Conservation (phyloP, 108 stramenopile species). For the Conticribra guillardii region DNA sequence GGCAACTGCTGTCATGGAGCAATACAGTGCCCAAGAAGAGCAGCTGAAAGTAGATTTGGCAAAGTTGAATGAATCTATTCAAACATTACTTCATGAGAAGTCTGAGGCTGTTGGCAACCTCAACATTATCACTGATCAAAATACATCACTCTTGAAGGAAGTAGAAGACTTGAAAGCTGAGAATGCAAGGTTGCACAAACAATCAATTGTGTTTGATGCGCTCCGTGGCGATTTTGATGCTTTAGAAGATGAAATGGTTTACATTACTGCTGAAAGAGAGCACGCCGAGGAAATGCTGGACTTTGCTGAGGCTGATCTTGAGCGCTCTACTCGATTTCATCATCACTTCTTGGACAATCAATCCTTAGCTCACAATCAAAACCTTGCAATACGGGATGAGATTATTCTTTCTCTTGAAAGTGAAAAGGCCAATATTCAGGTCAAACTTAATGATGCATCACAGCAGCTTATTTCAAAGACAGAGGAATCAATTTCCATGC, state of each 20-base stretch:
- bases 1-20: constrained; percentile 26
- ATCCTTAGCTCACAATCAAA: neutral
- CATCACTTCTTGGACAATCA: neutral
- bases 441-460: neutral
- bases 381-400: constrained; percentile 2
- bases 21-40: constrained; percentile 20
- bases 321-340: constrained; percentile 20
- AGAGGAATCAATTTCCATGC: neutral
- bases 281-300: neutral
- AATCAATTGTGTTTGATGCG: neutral
- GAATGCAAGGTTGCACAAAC: neutral
- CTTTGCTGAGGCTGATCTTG: constrained; percentile 6
- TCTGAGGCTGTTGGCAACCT: constrained; percentile 6
- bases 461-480: neutral
- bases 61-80: constrained; percentile 5
- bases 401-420: constrained; percentile 7
- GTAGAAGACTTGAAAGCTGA: constrained; percentile 10
- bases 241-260: constrained; percentile 26
- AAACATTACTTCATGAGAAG: constrained; percentile 15
- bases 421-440: constrained; percentile 3
- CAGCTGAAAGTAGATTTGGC: constrained; percentile 8
- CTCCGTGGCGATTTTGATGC: constrained; percentile 5
- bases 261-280: constrained; percentile 8
- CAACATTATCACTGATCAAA: neutral
- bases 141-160: neutral